Base-by-base conservation (phyloP, 2,329 filamentous ascomycete genomes). In the Aspergillus sp. region DNA sequence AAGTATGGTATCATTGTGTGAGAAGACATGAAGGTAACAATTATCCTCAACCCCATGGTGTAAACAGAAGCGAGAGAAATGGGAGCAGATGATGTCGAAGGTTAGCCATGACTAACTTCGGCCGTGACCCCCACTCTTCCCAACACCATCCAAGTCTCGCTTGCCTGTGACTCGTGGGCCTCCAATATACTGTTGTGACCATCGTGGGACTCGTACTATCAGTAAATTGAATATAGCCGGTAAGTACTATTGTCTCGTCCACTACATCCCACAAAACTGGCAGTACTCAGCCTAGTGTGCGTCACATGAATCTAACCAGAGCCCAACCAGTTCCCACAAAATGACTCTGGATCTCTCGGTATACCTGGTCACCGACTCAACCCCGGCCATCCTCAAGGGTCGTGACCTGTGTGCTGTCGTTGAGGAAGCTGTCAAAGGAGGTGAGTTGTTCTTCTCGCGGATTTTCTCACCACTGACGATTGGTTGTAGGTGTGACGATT, bases 301-400 rank as follows among this genome's bases (percentile, higher is more conserved):
- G 19, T 27, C 38, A 44, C 41, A 42, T 32, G 15, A 47, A 32
- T 44, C 42, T 32, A 36, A 55, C 25, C n/a, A 19, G 5, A 54
- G 32, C 30, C 15, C 17, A 21, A 19, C 21, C 44, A 54, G 39
- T 39, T 30, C 17, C 25, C 47, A 23, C 19, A 80, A 61, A 64
- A 78, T 75, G 72, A 71, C 78, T 19, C 81, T 89, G 50, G 87
- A 96, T 77, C 93, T 96, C 75, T 88, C 89, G 52, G 81, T 97
- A 41, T 97, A 97, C 74, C 84, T 97, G 60, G 93, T 97, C 68
- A 97, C 93, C 5, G 93, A 97, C 82, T 95, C 92, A 54, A 96
- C 92, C n/a, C 85, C 89, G 13, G 86, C 87, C 36, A 92, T 96
- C 67, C 86, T 97, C 47, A 90, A 90, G 57, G 79, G 83, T 64